Evolutionary conservation across 2,329 filamentous ascomycete species (phyloP), one percentile per base, ranked within the genome.

Genomic region (Dendrostoma leiphaemia): DNA sequence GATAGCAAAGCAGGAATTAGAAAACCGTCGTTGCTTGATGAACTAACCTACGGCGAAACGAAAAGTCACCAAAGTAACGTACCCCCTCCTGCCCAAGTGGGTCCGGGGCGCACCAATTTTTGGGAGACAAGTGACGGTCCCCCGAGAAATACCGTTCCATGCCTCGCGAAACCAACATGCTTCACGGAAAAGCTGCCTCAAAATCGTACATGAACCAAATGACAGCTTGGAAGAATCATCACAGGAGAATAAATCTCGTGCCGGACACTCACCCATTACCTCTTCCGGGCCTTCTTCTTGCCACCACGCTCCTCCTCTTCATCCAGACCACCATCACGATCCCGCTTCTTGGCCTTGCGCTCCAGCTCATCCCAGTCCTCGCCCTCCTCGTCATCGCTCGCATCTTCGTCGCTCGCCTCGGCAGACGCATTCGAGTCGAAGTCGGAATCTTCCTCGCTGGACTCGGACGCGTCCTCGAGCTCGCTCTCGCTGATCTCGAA

Each of bases 281-380:
- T 43, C 24, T 44, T 57, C 45, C 35, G 41, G 50, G 21, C 52
- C 85, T 76, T 84, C 85, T 77, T 85, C 82, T 84, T 91, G 85
- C 81, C 87, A 77, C 62, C 77, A 77, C 76, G 83, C 48, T 88
- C 69, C 60, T 91, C 89, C 62, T 96, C 91, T 74, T 90, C 91
- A 58, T 93, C 90, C 55, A 89, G 74, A 0, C 71, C 75, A 51
- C 70, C 71, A 67, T 84, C 87, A 45, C 87, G 81, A 71, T 93
- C 92, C 65, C 89, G 85, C 73, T 92, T 91, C 75, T 86, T 90
- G 3, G 88, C 92, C 78, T 96, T 96, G 71, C 87, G 86, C 76
- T 97, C 93, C 56, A 97, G 70, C 71, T 95, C 91, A 68, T 97
- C 92, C 93, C 93, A 97, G 66, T 95, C 90, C 69, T 97, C 89